These are phyloP conservation scores for Nannochloropsis gaditana DNA, from an alignment of 108 stramenopile genomes.

Conservation along the genomic window DNA sequence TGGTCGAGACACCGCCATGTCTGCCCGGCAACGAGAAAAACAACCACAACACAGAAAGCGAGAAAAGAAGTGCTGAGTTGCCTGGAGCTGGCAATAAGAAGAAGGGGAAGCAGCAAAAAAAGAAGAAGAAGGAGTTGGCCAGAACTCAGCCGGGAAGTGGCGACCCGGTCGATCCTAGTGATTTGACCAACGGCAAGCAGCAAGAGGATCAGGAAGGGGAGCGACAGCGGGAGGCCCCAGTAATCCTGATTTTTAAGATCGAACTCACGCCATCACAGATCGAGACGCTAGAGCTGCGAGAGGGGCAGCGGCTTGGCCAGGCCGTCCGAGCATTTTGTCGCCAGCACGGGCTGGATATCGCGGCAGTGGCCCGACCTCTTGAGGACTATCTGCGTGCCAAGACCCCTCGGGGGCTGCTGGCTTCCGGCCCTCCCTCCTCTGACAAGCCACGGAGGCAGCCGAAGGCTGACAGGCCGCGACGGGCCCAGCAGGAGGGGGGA, in stretches of 20 bases:
- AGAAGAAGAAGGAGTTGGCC: not conserved
- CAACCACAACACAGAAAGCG: not conserved
- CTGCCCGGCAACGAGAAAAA: not conserved
- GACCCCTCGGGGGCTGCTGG: not conserved
- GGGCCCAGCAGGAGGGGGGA: not conserved
- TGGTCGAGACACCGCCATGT: too few species aligned
- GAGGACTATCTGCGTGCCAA: not conserved
- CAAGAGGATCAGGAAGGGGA: not conserved
- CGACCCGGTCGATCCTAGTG: too few species aligned
- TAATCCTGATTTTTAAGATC: not conserved
- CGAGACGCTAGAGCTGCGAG: not conserved
- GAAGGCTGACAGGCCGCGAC: too few species aligned
- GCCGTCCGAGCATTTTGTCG: not conserved
- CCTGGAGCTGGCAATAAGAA: not conserved
- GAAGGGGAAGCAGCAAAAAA: not conserved
- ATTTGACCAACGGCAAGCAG: not conserved
- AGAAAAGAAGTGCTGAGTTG: not conserved
- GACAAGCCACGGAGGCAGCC: too few species aligned
- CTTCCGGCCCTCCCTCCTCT: not conserved
- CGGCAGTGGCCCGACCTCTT: not conserved
- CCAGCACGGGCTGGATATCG: not conserved
- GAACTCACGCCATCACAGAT: not conserved
- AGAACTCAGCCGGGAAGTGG: too few species aligned
- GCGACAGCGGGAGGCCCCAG: not conserved
- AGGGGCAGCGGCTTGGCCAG: not conserved